These are phyloP conservation scores for Parmales sp. DNA, from an alignment of 108 stramenopile species.

Conservation along the genomic window DNA sequence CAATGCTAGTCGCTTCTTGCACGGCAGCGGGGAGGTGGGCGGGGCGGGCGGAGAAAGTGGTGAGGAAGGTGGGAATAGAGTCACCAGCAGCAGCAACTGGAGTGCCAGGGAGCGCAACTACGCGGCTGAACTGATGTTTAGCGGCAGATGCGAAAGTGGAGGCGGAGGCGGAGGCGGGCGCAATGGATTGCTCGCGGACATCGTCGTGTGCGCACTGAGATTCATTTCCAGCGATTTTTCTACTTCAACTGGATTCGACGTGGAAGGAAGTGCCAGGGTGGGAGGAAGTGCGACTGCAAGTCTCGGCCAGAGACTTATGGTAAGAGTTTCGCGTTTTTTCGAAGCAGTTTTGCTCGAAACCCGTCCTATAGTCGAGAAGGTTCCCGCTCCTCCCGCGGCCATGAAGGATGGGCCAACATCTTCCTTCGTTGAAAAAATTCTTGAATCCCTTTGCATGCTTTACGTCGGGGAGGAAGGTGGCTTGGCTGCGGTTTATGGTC, in stretches of 20 bases:
- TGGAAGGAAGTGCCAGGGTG: neutral
- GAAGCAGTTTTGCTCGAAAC: neutral
- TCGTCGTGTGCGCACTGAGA: neutral
- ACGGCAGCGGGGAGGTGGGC: neutral
- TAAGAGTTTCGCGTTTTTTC: neutral
- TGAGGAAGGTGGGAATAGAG: neutral
- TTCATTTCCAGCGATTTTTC: neutral
- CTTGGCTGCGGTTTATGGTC: neutral
- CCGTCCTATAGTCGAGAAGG: neutral
- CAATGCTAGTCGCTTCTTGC: neutral
- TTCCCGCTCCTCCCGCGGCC: too few relatives aligned
- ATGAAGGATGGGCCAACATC: neutral
- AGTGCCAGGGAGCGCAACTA: neutral
- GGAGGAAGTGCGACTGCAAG: neutral
- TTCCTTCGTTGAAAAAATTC: neutral
- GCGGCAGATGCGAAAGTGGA: neutral
- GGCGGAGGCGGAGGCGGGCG: neutral
- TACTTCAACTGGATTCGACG: neutral
- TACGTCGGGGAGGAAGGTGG: constrained; percentile 6
- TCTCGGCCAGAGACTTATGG: constrained; percentile 9
- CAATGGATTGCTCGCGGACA: neutral
- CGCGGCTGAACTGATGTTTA: neutral
- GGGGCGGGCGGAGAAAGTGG: neutral
- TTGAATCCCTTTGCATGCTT: neutral
- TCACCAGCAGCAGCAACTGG: neutral